A percentile compares a stretch with the other conserved stretches of the same genome.
These are phyloP conservation scores for Stereum hirsutum DNA, from an alignment of 1,284 basidiomycete species.

Conservation along the genomic window DNA sequence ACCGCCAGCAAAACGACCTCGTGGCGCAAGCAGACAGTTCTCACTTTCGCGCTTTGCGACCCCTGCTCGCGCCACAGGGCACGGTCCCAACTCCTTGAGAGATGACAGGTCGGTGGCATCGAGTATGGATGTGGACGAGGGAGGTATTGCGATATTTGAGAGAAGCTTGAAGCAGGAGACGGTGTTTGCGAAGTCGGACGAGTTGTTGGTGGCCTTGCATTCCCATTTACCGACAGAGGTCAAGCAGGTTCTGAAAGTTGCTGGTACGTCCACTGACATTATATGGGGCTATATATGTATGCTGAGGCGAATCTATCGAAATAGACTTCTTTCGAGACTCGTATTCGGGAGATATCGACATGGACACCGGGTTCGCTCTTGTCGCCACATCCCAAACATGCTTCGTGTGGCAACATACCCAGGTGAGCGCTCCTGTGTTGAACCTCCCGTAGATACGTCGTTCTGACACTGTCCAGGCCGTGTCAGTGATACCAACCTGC, in stretches of 20 bases:
- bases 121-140: slow-evolving; percentile 61
- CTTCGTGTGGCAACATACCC: slow-evolving; percentile 76
- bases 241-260: slow-evolving; percentile 56
- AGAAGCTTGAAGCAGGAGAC: slow-evolving; percentile 33
- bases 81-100: slow-evolving; percentile 7
- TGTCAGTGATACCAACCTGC: slow-evolving; percentile 64
- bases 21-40: slow-evolving; percentile 15
- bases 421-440: slow-evolving; percentile 27
- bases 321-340: slow-evolving; percentile 60
- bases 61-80: slow-evolving; percentile 13
- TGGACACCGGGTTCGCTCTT: slow-evolving; percentile 61
- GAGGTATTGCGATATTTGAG: slow-evolving; percentile 17
- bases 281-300: background rate
- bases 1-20: slow-evolving; percentile 13
- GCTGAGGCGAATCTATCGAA: too few species aligned
- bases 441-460: background rate
- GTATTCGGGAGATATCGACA: slow-evolving; percentile 65
- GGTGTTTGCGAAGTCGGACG: slow-evolving; percentile 64
- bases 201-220: slow-evolving; percentile 61
- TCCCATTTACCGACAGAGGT: slow-evolving; percentile 65
- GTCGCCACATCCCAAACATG: slow-evolving; percentile 64
- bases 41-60: slow-evolving; percentile 22
- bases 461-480: slow-evolving; percentile 29
- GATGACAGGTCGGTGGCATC: slow-evolving; percentile 31
- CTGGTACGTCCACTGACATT: slow-evolving; percentile 33